phyloP scores from a whole-genome alignment of 257 asterid genomes.

The Linaria vulgaris region DNA sequence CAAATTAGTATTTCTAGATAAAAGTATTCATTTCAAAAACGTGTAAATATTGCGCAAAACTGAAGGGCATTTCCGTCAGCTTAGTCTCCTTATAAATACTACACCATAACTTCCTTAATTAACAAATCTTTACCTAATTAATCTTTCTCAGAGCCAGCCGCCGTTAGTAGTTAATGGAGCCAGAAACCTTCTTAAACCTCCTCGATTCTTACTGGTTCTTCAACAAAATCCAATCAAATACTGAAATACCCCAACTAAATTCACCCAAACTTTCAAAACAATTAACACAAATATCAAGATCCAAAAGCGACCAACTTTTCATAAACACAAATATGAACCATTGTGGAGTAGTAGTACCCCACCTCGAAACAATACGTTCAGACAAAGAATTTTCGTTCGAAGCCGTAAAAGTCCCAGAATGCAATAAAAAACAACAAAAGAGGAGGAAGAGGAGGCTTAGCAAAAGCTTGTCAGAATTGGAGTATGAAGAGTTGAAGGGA shows the following conservation, averaged over 20 bases:
- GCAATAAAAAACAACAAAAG: background rate
- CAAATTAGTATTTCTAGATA: constrained; percentile 6
- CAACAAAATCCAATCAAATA: constrained; percentile 24
- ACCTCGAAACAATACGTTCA: constrained; percentile 37
- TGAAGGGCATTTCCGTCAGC: constrained; percentile 27
- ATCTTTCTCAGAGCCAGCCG: constrained; percentile 22
- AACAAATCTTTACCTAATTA: background rate
- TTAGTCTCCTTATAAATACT: background rate
- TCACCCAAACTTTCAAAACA: constrained; percentile 18
- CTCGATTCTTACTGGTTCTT: constrained; percentile 64
- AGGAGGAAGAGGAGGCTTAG: constrained; percentile 28
- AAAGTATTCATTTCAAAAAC: constrained; percentile 15
- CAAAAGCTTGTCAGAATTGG: constrained; percentile 77
- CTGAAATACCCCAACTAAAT: constrained; percentile 17
- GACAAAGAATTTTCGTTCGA: constrained; percentile 30
- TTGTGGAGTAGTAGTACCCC: too few relatives aligned
- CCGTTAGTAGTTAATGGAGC: constrained; percentile 58
- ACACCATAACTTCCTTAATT: background rate
- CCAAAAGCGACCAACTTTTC: constrained; percentile 39
- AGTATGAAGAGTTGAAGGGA: constrained; percentile 69
- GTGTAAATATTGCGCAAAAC: constrained; percentile 9
- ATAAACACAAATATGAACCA: background rate
- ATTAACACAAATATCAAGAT: constrained; percentile 31
- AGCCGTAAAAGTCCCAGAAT: constrained; percentile 16
- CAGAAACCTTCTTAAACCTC: constrained; percentile 52